Percentiles rank a stretch among this genome's conserved stretches.
These are phyloP conservation scores for Stephania cephalantha DNA, from an alignment of 164 flowering plant genomes.

Conservation along the genomic window DNA sequence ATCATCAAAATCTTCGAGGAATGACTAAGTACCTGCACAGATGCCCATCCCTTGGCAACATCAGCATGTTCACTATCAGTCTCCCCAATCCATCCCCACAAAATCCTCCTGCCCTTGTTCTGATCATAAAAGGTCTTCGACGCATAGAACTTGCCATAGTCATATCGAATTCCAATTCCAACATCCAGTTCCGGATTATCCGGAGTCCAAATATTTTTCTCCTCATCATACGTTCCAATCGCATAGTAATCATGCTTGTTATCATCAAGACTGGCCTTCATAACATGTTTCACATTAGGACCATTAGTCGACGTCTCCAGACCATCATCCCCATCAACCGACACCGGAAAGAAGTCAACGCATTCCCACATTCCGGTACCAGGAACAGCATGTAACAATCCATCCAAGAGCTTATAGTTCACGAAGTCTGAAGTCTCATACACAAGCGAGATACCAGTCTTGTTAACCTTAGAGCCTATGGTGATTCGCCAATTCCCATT, in stretches of 20 bases:
- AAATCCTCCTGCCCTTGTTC: conserved; percentile 47
- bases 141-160: conserved; percentile 76
- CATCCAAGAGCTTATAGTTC: conserved; percentile 33
- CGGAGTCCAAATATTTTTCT: conserved; percentile 46
- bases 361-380: conserved; percentile 98
- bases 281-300: conserved; percentile 56
- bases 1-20: neutral
- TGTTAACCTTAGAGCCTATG: conserved; percentile 58
- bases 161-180: conserved; percentile 62
- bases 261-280: conserved; percentile 74
- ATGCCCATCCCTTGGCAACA: conserved; percentile 66
- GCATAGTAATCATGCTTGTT: conserved; percentile 67
- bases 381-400: conserved; percentile 46
- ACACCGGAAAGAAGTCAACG: conserved; percentile 77
- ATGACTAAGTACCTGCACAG: conserved; percentile 41
- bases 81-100: conserved; percentile 87
- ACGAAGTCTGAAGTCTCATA: conserved; percentile 64
- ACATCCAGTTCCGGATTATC: conserved; percentile 59
- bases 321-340: conserved; percentile 32
- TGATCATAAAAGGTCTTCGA: conserved; percentile 84
- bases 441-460: conserved; percentile 55
- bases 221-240: conserved; percentile 50
- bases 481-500: conserved; percentile 59
- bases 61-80: conserved; percentile 67
- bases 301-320: conserved; percentile 63